Percentiles rank a stretch among this genome's conserved stretches.
phyloP scores from a whole-genome alignment of 345 rosid species.

The Noccaea caerulescens region DNA sequence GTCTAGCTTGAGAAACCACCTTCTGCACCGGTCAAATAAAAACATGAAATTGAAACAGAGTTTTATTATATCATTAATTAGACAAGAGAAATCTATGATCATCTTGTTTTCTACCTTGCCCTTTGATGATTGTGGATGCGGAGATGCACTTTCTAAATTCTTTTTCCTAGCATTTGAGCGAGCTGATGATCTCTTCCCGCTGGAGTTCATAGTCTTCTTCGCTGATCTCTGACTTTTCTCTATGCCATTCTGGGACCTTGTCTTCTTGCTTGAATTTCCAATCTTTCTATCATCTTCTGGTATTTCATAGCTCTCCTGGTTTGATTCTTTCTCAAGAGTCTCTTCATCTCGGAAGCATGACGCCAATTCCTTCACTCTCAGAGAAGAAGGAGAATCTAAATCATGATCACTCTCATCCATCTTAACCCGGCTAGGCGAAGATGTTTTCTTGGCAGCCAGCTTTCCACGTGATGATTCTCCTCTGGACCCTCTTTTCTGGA shows the following conservation, averaged over 20 bases:
- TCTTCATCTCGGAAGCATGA: constrained; percentile 41
- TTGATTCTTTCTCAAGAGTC: constrained; percentile 42
- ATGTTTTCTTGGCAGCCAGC: constrained; percentile 43
- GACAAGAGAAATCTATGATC: constrained; percentile 32
- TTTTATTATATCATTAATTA: not conserved
- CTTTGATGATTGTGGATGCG: constrained; percentile 43
- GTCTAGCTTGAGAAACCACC: constrained; percentile 36
- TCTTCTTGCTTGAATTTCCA: constrained; percentile 42
- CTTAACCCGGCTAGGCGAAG: constrained; percentile 40
- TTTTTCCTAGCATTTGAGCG: constrained; percentile 35
- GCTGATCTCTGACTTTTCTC: constrained; percentile 36
- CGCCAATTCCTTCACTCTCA: constrained; percentile 28
- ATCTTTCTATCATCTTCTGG: constrained; percentile 37
- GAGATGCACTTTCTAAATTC: constrained; percentile 28
- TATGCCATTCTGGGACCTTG: constrained; percentile 27
- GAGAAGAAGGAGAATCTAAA: constrained; percentile 46
- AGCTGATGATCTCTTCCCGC: constrained; percentile 33
- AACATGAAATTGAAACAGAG: constrained; percentile 23
- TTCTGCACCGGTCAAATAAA: constrained; percentile 47
- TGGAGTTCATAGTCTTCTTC: constrained; percentile 25
- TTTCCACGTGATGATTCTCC: constrained; percentile 42
- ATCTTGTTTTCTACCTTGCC: constrained; percentile 49
- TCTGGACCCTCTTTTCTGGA: constrained; percentile 39
- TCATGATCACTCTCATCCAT: constrained; percentile 45
- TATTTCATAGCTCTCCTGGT: constrained; percentile 39